These are phyloP conservation scores for Sugiyamaella sp. DNA, from an alignment of 1,139 yeast genomes.

Conservation along the genomic window DNA sequence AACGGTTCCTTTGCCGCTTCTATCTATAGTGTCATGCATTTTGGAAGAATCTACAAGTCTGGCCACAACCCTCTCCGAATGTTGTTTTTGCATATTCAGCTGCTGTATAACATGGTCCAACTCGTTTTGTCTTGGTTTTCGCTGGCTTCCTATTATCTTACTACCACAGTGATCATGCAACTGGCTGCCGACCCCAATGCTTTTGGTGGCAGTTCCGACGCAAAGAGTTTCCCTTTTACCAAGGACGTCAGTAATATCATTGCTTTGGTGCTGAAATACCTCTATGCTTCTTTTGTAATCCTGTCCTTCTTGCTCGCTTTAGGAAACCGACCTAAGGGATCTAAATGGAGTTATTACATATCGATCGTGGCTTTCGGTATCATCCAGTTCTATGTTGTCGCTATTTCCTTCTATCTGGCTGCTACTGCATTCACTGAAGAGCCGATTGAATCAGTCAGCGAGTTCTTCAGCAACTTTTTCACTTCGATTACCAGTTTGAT, in stretches of 20 bases:
- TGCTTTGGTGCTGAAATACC: conserved; percentile 43
- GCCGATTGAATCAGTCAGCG: conserved; percentile 32
- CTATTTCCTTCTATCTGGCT: conserved; percentile 46
- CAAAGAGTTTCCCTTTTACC: conserved; percentile 41
- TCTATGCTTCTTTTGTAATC: conserved; percentile 42
- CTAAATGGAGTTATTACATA: conserved; percentile 40
- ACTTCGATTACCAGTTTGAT: conserved; percentile 50
- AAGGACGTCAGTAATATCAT: conserved; percentile 38
- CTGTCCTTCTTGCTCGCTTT: conserved; percentile 48
- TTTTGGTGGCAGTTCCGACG: conserved; percentile 37
- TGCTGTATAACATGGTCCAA: conserved; percentile 69
- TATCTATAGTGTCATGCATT: conserved; percentile 75
- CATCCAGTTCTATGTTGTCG: conserved; percentile 45
- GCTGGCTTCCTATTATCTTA: conserved; percentile 76
- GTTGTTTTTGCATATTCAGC: conserved; percentile 72
- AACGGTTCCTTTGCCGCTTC: conserved; percentile 98
- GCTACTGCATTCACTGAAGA: conserved; percentile 40
- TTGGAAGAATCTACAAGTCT: conserved; percentile 71
- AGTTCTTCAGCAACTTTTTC: conserved; percentile 41
- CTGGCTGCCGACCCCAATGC: conserved; percentile 46
- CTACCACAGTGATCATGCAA: conserved; percentile 55
- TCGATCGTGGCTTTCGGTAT: conserved; percentile 45
- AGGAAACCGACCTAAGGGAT: conserved; percentile 49
- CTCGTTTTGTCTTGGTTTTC: conserved; percentile 80
- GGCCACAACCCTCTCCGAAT: conserved; percentile 76